These are phyloP conservation scores for Paraurostyla sp. DNA, from an alignment of 73 alveolate genomes.

Conservation along the genomic window DNA sequence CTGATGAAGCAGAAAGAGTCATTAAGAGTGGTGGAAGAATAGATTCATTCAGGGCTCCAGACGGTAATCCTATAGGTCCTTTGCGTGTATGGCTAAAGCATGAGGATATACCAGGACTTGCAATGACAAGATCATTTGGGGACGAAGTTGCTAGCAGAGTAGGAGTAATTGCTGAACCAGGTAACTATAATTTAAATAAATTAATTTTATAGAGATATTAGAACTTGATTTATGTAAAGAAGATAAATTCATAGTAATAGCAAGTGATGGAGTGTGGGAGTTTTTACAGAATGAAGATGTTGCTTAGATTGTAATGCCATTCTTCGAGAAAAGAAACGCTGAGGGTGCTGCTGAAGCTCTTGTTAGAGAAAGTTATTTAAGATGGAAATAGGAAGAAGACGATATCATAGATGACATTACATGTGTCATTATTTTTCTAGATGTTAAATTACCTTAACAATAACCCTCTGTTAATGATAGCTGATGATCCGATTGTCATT, in stretches of 20 bases:
- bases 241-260: constrained; percentile 70
- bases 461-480: neutral
- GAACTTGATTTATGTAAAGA: constrained; percentile 45
- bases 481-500: no score
- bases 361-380: constrained; percentile 16
- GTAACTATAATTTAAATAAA: neutral
- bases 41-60: constrained; percentile 77
- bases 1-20: constrained; percentile 60
- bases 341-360: constrained; percentile 73
- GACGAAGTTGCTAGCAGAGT: constrained; percentile 61
- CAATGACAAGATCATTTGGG: constrained; percentile 73
- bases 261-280: constrained; percentile 78
- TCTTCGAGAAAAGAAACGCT: constrained; percentile 65
- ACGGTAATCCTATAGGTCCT: constrained; percentile 51
- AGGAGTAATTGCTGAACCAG: constrained; percentile 70
- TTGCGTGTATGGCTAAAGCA: constrained; percentile 69
- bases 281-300: constrained; percentile 61
- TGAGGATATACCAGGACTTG: constrained; percentile 74
- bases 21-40: constrained; percentile 72
- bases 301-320: constrained; percentile 54
- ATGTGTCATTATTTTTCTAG: constrained; percentile 57
- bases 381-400: constrained; percentile 65
- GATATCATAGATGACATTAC: constrained; percentile 64
- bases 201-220: constrained; percentile 17
- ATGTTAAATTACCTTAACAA: constrained; percentile 48